These are phyloP conservation scores for Flaveria trinervia DNA, from an alignment of 129 eudicot genomes.

Conservation along the genomic window DNA sequence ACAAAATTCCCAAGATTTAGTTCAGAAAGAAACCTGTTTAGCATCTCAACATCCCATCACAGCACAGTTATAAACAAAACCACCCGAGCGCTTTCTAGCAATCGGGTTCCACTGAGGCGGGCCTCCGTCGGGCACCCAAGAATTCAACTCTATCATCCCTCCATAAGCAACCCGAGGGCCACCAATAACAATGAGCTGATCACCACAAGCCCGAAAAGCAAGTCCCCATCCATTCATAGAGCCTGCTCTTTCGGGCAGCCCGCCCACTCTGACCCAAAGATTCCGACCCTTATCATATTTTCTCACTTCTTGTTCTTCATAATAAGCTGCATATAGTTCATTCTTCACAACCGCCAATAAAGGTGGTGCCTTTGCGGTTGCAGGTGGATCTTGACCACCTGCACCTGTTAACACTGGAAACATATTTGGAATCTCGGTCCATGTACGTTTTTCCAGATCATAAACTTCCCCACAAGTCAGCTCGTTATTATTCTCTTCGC, in stretches of 20 bases:
- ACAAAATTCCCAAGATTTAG: conserved; percentile 20
- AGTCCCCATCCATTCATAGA: conserved; percentile 89
- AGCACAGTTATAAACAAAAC: conserved; percentile 84
- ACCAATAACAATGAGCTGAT: conserved; percentile 65
- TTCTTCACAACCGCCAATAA: conserved; percentile 75
- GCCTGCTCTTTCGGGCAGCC: conserved; percentile 60
- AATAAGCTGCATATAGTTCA: conserved; percentile 65
- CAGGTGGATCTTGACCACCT: conserved; percentile 45
- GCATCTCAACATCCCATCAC: conserved; percentile 79
- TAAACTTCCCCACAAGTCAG: conserved; percentile 73
- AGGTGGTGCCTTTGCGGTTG: conserved; percentile 70
- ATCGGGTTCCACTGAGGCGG: conserved; percentile 65
- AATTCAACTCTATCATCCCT: conserved; percentile 62
- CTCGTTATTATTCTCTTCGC: conserved; percentile 42
- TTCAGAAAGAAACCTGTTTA: conserved; percentile 13
- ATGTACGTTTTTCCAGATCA: conserved; percentile 46
- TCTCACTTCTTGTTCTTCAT: conserved; percentile 64
- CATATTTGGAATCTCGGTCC: conserved; percentile 71
- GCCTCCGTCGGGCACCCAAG: conserved; percentile 73
- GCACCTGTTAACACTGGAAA: conserved; percentile 45
- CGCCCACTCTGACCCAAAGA: conserved; percentile 56
- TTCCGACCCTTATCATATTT: conserved; percentile 56
- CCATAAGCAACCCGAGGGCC: conserved; percentile 60
- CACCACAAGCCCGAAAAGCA: conserved; percentile 79
- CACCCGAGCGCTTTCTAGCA: conserved; percentile 53